Base-by-base conservation (phyloP, 202 grass and related monocot genomes). In the Carex arenaria region DNA sequence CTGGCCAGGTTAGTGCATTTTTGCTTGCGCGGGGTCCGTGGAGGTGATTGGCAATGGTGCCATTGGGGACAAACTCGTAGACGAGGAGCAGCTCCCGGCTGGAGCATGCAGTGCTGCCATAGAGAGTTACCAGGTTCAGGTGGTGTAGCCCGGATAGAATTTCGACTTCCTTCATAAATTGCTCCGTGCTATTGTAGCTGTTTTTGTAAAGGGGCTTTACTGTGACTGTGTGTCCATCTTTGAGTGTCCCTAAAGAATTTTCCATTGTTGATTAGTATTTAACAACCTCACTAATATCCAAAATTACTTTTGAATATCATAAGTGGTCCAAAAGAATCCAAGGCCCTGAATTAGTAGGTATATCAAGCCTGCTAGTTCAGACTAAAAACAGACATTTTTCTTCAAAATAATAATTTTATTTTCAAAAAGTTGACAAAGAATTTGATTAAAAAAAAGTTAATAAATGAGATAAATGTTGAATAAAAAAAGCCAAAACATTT, bases 81-180 rank as follows among this genome's bases (percentile, higher is more conserved):
- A 98, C 95, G 19, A 95, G 88, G 23, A 98, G 88, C 45, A 95
- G 89, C 26, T 98, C 91, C 36, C 52, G 77, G 52, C 87, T 93
- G 77, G 80, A 87, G 9, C 61, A 80, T 32, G 89, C 94, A 0
- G 93, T 98, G 11, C 93, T 92, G 1, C 95, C 95, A 59, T 98
- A 98, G 30, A 98, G 80, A 59, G 15, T 93, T 4, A 98, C 86
- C 7, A 98, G 95, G 68, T 93, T 95, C 61, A 82, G 88, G 77
- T 98, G 95, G 32, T 74, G 86, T 17, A 98, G 67, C 3, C 56
- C 30, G 13, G 95, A 98, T 26, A 98, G 80, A 57, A 98, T 95
- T 59, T 90, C 57, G n/a, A 98, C 93, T 84, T 98, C 93, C 8
- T 95, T 95, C 61, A 90, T n/a, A 83, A 98, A 98, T n/a, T 95